These are phyloP conservation scores for Ceratocystis diversiconidia DNA, from an alignment of 2,329 filamentous ascomycete genomes.

Conservation along the genomic window DNA sequence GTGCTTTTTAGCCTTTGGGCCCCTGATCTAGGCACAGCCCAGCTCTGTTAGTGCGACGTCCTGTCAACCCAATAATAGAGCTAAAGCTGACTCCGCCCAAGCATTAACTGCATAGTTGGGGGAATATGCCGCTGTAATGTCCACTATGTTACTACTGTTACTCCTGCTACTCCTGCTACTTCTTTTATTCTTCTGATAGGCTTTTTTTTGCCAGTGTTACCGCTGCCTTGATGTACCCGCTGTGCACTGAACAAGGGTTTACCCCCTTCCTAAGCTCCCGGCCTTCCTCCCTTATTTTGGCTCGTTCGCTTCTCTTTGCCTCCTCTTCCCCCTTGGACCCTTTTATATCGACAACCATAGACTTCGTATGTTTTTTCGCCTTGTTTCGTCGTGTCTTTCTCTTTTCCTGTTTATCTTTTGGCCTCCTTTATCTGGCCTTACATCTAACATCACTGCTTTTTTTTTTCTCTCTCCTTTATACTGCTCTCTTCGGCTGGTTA, in stretches of 20 bases:
- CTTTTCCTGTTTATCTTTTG: neutral
- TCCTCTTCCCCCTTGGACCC: neutral
- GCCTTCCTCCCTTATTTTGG: neutral
- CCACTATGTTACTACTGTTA: neutral
- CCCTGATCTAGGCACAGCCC: neutral
- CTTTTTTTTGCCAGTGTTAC: neutral
- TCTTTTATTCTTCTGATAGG: too few relatives aligned
- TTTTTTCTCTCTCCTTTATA: neutral
- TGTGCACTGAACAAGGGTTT: neutral
- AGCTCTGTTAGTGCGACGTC: neutral
- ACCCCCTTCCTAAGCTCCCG: neutral
- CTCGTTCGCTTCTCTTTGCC: neutral
- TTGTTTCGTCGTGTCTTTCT: neutral
- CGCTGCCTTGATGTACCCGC: neutral
- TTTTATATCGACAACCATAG: neutral
- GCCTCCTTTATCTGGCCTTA: neutral
- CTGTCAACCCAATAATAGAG: too few relatives aligned
- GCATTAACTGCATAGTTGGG: neutral
- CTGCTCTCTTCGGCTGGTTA: constrained; percentile 1
- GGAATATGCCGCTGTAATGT: neutral
- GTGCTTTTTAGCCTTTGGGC: neutral
- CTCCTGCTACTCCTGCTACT: neutral
- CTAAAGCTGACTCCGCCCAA: too few relatives aligned
- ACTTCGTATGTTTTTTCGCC: neutral
- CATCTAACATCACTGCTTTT: constrained; percentile 3